phyloP scores from a whole-genome alignment of 345 rosid genomes.

The Salix purpurea region DNA sequence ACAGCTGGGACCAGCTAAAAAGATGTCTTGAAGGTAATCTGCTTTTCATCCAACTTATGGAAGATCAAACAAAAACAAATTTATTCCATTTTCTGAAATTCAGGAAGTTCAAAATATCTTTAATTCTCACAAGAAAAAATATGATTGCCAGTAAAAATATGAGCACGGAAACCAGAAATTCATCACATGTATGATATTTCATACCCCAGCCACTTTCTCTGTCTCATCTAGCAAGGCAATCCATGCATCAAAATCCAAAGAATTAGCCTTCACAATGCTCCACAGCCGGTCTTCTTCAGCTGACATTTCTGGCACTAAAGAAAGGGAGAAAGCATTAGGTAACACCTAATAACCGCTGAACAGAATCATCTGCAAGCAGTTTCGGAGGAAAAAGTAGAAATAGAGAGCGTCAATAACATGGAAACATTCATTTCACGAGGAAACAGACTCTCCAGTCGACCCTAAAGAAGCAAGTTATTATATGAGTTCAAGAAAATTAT shows the following conservation, averaged over 20 bases:
- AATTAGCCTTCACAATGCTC: slow-evolving; percentile 73
- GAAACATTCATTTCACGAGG: background rate
- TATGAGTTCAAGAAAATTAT: background rate
- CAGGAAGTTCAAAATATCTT: background rate
- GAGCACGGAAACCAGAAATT: background rate
- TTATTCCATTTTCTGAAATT: background rate
- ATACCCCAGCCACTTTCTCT: slow-evolving; percentile 85
- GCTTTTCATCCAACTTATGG: background rate
- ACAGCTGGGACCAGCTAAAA: background rate
- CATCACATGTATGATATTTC: background rate
- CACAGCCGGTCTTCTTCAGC: slow-evolving; percentile 88
- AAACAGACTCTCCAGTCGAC: background rate
- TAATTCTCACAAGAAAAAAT: background rate
- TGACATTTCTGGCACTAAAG: slow-evolving; percentile 48
- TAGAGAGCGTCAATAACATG: background rate
- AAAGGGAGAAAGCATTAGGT: background rate
- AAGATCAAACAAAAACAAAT: background rate
- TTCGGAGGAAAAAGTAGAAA: too few species aligned
- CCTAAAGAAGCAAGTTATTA: background rate
- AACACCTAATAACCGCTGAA: background rate
- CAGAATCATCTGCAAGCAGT: background rate
- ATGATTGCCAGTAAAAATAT: background rate
- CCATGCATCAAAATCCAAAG: slow-evolving; percentile 87
- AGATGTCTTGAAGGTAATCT: background rate
- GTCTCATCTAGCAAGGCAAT: slow-evolving; percentile 83